Base-by-base conservation (phyloP, 1,284 basidiomycete species). In the Marasmius tenuissimus region DNA sequence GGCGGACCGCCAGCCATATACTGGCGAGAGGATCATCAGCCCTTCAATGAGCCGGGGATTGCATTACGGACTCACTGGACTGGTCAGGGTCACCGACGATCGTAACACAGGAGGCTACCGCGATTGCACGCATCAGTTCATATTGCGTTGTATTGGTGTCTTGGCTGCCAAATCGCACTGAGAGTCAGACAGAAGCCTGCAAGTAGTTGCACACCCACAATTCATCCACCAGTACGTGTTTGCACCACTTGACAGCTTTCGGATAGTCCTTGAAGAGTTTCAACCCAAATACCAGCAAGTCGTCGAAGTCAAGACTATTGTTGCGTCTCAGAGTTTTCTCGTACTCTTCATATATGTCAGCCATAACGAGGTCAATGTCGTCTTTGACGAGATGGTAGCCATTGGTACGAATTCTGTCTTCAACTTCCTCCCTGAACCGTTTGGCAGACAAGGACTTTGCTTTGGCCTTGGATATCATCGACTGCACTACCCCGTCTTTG, bases 81-180 rank as follows among this genome's bases (percentile, higher is more conserved):
- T 97, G 94, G 73, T 97, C 94, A 0, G 95, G 94, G 75, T 97
- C 95, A 0, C 95, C 95, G 3, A 97, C 94, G 42, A 96, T 85
- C 4, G 91, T 95, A 34, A 96, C 81, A 63, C 88, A 85, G 40
- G 80, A 75, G 39, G 80, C 68, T 33, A 68, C 70, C 0, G 88
- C 90, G 60, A 96, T 86, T n/a, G 83, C 79, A 61, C 77, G 81
- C 89, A 97, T 92, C 37, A 97, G 84, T 65, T 91, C 83, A 71
- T 95, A 96, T 73, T 97, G 94, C 6, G 88, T 88, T 2, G 81
- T 84, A 69, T 96, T 97, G 1, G 94, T 97, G 71, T 97, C 95
- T 75, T 97, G 89, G 65, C 92, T 91, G 54, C 51, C 45, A 18
- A 6, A 11, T 33, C 33, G 33, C 18, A 20, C 39, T 27, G 51